Evolutionary conservation across 2,329 filamentous ascomycete species (phyloP).

Genomic region (Trichoderma sp.): DNA sequence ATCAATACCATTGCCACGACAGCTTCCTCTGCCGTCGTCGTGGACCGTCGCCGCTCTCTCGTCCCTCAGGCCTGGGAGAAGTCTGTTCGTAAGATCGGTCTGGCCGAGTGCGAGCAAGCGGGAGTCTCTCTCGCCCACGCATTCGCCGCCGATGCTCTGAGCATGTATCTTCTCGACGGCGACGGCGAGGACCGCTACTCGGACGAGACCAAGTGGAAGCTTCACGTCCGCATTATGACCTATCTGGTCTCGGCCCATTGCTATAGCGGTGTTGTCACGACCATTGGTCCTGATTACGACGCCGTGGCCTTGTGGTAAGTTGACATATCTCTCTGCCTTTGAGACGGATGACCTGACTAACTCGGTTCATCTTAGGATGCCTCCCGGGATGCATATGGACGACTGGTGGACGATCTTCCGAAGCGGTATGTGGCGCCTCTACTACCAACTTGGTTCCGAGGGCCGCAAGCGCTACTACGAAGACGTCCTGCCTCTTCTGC

Average conservation of each 20-base stretch:
- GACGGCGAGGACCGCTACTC: constrained; percentile 63
- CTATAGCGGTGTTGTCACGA: constrained; percentile 70
- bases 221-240: constrained; percentile 74
- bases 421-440: constrained; percentile 74
- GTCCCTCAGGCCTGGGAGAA: constrained; percentile 53
- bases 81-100: constrained; percentile 59
- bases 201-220: constrained; percentile 67
- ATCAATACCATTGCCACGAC: constrained; percentile 20
- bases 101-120: constrained; percentile 68
- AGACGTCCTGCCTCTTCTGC: constrained; percentile 73
- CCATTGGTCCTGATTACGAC: constrained; percentile 72
- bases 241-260: constrained; percentile 75
- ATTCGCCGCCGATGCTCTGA: constrained; percentile 72
- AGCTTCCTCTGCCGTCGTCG: not conserved
- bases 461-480: constrained; percentile 71
- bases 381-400: constrained; percentile 66
- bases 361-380: not conserved
- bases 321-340: not conserved
- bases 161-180: constrained; percentile 70
- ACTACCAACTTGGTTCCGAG: constrained; percentile 70
- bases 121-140: constrained; percentile 71
- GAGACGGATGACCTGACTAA: no score
- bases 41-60: constrained; percentile 40
- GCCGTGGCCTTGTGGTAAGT: constrained; percentile 75
- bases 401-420: constrained; percentile 69